A percentile compares a stretch with the other conserved stretches of the same genome.
phyloP scores from a whole-genome alignment of 179 eudicot genomes.

The Corrigiola litoralis region DNA sequence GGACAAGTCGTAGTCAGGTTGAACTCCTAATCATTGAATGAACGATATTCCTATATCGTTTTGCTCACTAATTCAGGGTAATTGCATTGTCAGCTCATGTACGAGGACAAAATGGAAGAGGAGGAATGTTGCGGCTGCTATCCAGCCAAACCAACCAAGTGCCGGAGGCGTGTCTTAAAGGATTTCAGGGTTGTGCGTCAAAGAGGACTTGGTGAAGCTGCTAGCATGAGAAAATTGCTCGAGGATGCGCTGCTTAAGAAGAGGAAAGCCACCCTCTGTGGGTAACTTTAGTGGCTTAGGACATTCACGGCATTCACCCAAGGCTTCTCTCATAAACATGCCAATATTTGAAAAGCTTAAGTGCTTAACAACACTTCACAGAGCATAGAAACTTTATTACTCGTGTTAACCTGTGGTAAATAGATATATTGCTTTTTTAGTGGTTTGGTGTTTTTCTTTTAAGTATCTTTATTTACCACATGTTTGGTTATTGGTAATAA shows the following conservation, averaged over 20 bases:
- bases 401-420: too few relatives aligned
- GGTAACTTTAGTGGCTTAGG: not conserved
- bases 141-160: not conserved
- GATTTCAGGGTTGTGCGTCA: not conserved
- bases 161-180: constrained; percentile 13
- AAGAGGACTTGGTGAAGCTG: not conserved
- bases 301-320: not conserved
- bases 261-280: not conserved
- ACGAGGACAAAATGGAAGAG: not conserved
- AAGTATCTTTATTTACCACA: too few relatives aligned
- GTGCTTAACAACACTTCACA: too few relatives aligned
- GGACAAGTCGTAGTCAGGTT: too few relatives aligned
- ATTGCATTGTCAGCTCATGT: constrained; percentile 9
- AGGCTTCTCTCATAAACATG: not conserved
- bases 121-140: constrained; percentile 4
- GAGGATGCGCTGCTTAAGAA: not conserved
- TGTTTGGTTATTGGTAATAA: too few relatives aligned
- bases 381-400: too few relatives aligned
- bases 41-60: too few relatives aligned
- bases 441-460: too few relatives aligned
- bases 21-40: too few relatives aligned
- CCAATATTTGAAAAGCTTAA: too few relatives aligned
- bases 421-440: too few relatives aligned
- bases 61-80: not conserved
- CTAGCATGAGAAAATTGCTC: not conserved